These are phyloP conservation scores for Chytriomyces sp. DNA, from an alignment of 192 early-diverging fungal species.

Conservation along the genomic window DNA sequence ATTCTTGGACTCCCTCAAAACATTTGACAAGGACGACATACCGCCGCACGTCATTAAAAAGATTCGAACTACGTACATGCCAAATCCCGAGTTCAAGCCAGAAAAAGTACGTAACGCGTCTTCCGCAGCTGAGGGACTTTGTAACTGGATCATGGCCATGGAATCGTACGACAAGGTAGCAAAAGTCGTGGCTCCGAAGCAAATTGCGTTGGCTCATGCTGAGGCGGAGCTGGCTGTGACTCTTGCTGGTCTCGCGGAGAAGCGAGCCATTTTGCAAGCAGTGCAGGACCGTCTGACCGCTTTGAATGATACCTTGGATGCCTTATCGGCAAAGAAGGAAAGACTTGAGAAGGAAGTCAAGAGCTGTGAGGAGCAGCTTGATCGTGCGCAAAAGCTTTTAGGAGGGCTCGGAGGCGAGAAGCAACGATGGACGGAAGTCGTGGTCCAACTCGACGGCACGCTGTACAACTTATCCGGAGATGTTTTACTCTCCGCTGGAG, in stretches of 20 bases:
- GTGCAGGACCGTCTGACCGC: constrained; percentile 60
- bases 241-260: constrained; percentile 62
- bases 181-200: constrained; percentile 67
- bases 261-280: constrained; percentile 57
- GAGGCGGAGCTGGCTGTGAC: constrained; percentile 64
- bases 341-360: constrained; percentile 62
- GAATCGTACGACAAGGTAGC: constrained; percentile 67
- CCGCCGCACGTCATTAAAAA: constrained; percentile 65
- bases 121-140: constrained; percentile 66
- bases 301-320: constrained; percentile 59
- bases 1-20: constrained; percentile 58
- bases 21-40: constrained; percentile 69
- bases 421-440: constrained; percentile 67
- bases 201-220: constrained; percentile 60
- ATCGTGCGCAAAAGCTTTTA: constrained; percentile 62
- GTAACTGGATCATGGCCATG: constrained; percentile 68
- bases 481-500: constrained; percentile 63
- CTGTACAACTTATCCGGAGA: constrained; percentile 64
- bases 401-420: constrained; percentile 67
- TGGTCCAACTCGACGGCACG: constrained; percentile 51
- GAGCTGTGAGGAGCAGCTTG: constrained; percentile 64
- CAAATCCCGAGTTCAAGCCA: constrained; percentile 68
- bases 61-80: constrained; percentile 61
- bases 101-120: constrained; percentile 71
- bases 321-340: constrained; percentile 61